Conservation (phyloP, 148 eudicot species). For the Fagopyrum homotropicum region DNA sequence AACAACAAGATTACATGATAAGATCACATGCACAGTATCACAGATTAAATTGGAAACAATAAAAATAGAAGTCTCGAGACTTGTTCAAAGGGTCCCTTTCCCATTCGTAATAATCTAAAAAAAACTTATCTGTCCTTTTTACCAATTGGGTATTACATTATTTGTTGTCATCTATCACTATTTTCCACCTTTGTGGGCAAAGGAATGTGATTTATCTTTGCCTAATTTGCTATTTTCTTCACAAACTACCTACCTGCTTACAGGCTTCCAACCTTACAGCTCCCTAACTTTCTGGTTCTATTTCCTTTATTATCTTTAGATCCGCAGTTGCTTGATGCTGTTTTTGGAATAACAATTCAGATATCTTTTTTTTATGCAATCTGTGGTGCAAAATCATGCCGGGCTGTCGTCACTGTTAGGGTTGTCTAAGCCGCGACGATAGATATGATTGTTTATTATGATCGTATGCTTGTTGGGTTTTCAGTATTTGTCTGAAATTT, state of each 20-base stretch:
- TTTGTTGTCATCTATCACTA: not conserved
- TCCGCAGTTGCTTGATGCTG: conserved; percentile 1
- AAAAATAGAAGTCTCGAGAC: not conserved
- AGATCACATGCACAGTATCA: conserved; percentile 6
- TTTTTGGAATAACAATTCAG: not conserved
- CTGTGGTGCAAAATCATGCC: not conserved
- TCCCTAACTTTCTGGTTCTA: conserved; percentile 5
- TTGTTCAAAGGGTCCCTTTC: conserved; percentile 2
- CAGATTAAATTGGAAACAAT: not conserved
- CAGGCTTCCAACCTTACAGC: not conserved
- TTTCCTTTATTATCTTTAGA: conserved; percentile 1
- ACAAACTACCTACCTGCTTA: conserved; percentile 3
- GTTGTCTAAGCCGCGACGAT: not conserved
- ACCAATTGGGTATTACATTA: conserved; percentile 11
- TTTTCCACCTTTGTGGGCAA: conserved; percentile 1
- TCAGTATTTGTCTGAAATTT: not conserved
- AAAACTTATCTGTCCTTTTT: not conserved
- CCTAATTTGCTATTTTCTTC: not conserved
- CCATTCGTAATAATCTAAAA: not conserved
- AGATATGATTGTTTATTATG: not conserved
- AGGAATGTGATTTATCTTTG: not conserved
- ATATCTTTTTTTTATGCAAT: not conserved
- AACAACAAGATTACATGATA: not conserved
- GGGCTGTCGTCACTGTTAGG: conserved; percentile 3
- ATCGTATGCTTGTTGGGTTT: not conserved